Evolutionary conservation across 176 grass and related monocot genomes (phyloP).

Genomic region (Oryza rufipogon): DNA sequence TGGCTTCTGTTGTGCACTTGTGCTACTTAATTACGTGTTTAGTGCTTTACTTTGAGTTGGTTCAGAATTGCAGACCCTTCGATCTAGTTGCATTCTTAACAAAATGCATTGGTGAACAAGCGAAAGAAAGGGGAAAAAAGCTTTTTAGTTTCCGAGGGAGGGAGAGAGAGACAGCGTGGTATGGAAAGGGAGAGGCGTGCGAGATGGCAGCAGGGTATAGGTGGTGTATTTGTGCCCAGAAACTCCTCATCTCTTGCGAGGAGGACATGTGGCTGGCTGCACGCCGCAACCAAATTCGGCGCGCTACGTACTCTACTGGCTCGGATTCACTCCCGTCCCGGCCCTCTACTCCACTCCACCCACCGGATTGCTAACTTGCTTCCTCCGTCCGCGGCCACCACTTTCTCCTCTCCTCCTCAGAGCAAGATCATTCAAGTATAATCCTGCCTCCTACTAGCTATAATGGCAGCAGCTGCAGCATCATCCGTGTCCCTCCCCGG

Average conservation of each 20-base stretch:
- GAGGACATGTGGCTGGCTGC: not conserved
- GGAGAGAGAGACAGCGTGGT: not conserved
- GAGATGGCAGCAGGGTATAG: conserved; percentile 30
- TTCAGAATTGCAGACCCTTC: not conserved
- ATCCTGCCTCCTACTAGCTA: too few species aligned
- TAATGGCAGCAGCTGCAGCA: conserved; percentile 32
- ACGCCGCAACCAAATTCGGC: not conserved
- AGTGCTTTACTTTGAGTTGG: too few species aligned
- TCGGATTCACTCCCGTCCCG: not conserved
- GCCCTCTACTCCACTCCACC: not conserved
- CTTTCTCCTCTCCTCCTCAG: not conserved
- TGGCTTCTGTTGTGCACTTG: not conserved
- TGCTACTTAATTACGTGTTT: not conserved
- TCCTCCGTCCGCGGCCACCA: not conserved
- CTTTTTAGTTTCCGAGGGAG: too few species aligned
- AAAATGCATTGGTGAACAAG: not conserved
- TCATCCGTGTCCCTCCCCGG: conserved; percentile 28
- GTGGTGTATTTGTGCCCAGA: conserved; percentile 38
- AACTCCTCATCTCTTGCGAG: conserved; percentile 43
- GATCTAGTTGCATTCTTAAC: not conserved
- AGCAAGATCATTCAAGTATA: not conserved
- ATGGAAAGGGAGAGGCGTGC: not conserved
- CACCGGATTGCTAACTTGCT: not conserved
- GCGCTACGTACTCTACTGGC: not conserved
- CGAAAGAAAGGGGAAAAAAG: too few species aligned